These are phyloP conservation scores for Neofusicoccum ribis DNA, from an alignment of 2,329 filamentous ascomycete species.

Conservation along the genomic window DNA sequence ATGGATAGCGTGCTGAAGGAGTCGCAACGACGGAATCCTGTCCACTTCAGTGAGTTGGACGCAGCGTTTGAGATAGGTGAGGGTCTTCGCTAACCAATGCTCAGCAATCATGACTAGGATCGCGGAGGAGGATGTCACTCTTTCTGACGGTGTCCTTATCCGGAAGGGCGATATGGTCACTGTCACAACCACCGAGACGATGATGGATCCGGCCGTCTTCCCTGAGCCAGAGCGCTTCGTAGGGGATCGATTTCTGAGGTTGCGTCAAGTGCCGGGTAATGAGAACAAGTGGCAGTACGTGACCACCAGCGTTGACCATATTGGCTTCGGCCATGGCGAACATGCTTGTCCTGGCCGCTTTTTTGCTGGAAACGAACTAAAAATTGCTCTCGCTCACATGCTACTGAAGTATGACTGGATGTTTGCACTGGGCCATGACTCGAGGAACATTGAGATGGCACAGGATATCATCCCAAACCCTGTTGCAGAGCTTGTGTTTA, in stretches of 20 bases:
- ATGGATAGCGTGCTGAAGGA: constrained; percentile 21
- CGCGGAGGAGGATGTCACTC: neutral
- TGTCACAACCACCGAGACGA: neutral
- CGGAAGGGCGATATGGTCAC: neutral
- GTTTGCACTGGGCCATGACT: too few relatives aligned
- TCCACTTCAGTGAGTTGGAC: neutral
- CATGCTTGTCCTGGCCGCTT: constrained; percentile 36
- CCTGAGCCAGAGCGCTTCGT: neutral
- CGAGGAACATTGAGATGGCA: too few relatives aligned
- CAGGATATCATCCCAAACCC: too few relatives aligned
- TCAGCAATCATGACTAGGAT: neutral
- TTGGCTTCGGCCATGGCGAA: constrained; percentile 6
- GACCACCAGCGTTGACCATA: neutral
- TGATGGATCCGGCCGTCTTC: neutral
- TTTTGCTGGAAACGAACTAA: constrained; percentile 35
- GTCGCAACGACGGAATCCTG: constrained; percentile 17
- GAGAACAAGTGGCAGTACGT: constrained; percentile 1
- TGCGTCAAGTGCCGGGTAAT: neutral
- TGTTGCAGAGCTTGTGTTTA: too few relatives aligned
- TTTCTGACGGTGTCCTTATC: neutral
- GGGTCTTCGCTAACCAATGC: too few relatives aligned
- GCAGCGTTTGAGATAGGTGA: too few relatives aligned
- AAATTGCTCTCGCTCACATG: constrained; percentile 31
- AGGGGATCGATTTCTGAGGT: neutral
- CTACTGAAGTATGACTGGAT: constrained; percentile 8